Evolutionary conservation across 768 basidiomycete species (phyloP), one percentile per base, ranked within the genome.

Genomic region (Royoungia palumana): DNA sequence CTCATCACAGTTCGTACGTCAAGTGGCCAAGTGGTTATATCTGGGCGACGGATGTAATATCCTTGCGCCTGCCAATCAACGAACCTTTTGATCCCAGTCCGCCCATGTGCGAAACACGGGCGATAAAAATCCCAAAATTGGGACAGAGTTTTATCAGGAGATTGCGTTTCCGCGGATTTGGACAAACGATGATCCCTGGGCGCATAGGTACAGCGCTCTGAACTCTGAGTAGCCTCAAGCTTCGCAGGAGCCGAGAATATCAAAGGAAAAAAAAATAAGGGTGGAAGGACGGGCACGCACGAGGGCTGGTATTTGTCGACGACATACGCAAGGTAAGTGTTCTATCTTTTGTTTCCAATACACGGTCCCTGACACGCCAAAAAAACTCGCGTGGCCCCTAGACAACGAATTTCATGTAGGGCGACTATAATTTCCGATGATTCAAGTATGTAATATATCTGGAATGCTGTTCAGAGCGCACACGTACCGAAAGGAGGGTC

Each of bases 121-220:
- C 24, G 32, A 46, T 41, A 51, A 39, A 51, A 41, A 50, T 25
- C 28, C 32, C 36, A 21, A 6, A 32, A 32, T 32, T 28, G 14
- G 13, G 32, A 40, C 36, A 42, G 38, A 39, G 25, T 41, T 49
- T 49, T 53, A 52, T 51, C 40, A 45, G 44, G 37, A 41, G 27
- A 57, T 50, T 41, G 47, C 28, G 45, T 57, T 52, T 42, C 63
- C 58, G 58, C 63, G 63, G 57, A 53, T 49, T 35, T 57, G 54
- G 19, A n/a, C 32, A 27, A 43, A 41, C 0, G 44, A 51, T 46
- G 41, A 46, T 44, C 50, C 48, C 46, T 47, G 52, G 12, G 32
- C 35, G 25, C 36, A 14, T 20, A 42, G 53, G 55, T 39, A 39
- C 36, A 41, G 41, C 46, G 34, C 51, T 54, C 44, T 34, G 32